Conservation (phyloP, 371 early-diverging fungal genomes). For the Fennellomyces sp. region DNA sequence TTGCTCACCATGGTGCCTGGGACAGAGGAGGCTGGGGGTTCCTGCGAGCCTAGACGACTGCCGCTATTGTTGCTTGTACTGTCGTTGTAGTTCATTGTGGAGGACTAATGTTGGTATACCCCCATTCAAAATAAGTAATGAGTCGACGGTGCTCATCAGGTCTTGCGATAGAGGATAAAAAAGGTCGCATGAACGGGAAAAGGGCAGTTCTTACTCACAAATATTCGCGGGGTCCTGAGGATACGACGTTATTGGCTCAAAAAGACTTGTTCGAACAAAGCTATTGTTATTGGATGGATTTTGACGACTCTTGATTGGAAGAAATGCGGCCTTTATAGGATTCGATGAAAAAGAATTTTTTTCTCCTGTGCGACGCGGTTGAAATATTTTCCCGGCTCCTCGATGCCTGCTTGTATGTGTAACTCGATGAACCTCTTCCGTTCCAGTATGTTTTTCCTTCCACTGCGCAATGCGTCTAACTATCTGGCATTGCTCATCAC, state of each 20-base stretch:
- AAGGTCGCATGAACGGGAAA: neutral
- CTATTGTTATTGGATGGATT: slow-evolving; percentile 9
- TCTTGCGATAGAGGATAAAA: neutral
- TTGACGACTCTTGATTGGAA: slow-evolving; percentile 4
- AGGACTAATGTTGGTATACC: neutral
- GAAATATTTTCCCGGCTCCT: too few relatives aligned
- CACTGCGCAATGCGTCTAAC: too few relatives aligned
- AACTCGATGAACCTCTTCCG: too few relatives aligned
- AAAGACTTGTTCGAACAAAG: neutral
- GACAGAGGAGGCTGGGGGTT: slow-evolving; percentile 9
- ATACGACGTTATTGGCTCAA: slow-evolving; percentile 7
- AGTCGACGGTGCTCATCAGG: neutral
- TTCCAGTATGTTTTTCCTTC: too few relatives aligned
- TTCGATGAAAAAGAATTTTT: neutral
- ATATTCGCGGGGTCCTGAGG: slow-evolving; percentile 8
- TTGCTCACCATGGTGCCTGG: neutral
- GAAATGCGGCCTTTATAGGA: neutral
- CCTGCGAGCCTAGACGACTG: slow-evolving; percentile 10
- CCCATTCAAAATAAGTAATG: neutral
- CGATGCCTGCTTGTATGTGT: too few relatives aligned
- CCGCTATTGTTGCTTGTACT: neutral
- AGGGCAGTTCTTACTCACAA: neutral
- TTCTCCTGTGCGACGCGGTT: too few relatives aligned
- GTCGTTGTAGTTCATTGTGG: slow-evolving; percentile 2
- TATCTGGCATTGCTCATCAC: too few relatives aligned